A percentile compares a stretch with the other conserved stretches of the same genome.
Conservation (phyloP, 1,284 basidiomycete genomes). For the Naganishia albida region DNA sequence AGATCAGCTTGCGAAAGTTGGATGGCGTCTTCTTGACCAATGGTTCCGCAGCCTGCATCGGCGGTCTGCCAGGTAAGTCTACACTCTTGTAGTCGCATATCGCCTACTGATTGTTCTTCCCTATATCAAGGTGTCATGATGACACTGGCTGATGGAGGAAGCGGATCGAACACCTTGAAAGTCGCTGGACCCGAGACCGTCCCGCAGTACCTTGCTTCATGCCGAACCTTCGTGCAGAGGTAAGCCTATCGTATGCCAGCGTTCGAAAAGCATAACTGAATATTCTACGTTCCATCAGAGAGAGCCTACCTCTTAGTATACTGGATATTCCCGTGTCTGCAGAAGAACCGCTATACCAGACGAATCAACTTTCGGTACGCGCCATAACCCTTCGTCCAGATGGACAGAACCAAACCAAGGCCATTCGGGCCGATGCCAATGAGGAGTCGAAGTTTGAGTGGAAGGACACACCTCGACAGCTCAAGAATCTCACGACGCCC, state of each 20-base stretch:
- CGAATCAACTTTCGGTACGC: slow-evolving; percentile 8
- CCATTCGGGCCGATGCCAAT: slow-evolving; percentile 14
- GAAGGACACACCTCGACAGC: slow-evolving; percentile 15
- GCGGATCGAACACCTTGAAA: slow-evolving; percentile 57
- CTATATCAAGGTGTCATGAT: slow-evolving; percentile 67
- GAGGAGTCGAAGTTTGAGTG: slow-evolving; percentile 24
- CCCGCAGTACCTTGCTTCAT: slow-evolving; percentile 69
- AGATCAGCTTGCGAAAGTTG: slow-evolving; percentile 64
- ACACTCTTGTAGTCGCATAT: background rate
- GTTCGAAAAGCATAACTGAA: slow-evolving; percentile 40
- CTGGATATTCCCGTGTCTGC: slow-evolving; percentile 13
- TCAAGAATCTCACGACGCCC: slow-evolving; percentile 32
- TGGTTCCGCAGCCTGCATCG: slow-evolving; percentile 62
- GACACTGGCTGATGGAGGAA: slow-evolving; percentile 73
- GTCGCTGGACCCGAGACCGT: slow-evolving; percentile 73
- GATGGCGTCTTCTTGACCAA: slow-evolving; percentile 73
- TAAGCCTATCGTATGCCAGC: slow-evolving; percentile 34
- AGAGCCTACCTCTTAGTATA: slow-evolving; percentile 27
- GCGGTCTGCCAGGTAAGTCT: slow-evolving; percentile 69
- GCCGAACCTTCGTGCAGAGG: slow-evolving; percentile 46
- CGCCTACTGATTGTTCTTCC: background rate
- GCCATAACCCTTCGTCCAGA: slow-evolving; percentile 15
- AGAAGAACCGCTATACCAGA: slow-evolving; percentile 15
- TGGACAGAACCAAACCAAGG: background rate
- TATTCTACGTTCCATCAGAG: slow-evolving; percentile 34